These are phyloP conservation scores for Cystobasidium slooffiae DNA, from an alignment of 1,284 basidiomycete genomes.

Conservation along the genomic window DNA sequence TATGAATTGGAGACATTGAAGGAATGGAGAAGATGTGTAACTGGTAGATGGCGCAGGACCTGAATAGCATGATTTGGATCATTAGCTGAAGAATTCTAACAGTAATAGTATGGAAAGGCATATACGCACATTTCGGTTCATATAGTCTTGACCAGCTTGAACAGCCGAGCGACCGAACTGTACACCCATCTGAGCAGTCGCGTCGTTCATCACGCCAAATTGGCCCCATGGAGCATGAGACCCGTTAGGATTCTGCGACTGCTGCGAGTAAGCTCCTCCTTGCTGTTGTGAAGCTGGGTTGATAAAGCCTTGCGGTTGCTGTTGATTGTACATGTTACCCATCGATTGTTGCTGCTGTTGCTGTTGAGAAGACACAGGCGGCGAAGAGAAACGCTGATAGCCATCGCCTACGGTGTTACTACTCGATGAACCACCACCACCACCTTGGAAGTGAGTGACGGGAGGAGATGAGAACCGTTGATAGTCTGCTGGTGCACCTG, in stretches of 20 bases:
- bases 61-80: conserved; percentile 55
- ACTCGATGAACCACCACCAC: neutral
- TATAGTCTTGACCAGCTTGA: conserved; percentile 90
- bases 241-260: conserved; percentile 13
- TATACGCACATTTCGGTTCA: conserved; percentile 82
- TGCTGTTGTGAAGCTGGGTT: conserved; percentile 21
- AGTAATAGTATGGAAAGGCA: neutral
- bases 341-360: conserved; percentile 30
- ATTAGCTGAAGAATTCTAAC: neutral
- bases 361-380: conserved; percentile 42
- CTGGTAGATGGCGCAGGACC: conserved; percentile 76
- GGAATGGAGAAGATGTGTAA: conserved; percentile 82
- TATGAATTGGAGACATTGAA: conserved; percentile 98
- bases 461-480: conserved; percentile 44
- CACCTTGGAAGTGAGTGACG: conserved; percentile 10
- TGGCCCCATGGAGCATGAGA: conserved; percentile 46
- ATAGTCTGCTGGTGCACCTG: conserved; percentile 33
- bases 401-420: neutral
- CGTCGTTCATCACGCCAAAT: conserved; percentile 65
- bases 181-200: conserved; percentile 94
- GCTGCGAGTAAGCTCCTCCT: conserved; percentile 5
- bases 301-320: neutral
- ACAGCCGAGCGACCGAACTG: conserved; percentile 92
- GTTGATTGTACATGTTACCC: neutral
- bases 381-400: conserved; percentile 52